These are phyloP conservation scores for Antitrichia curtipendula DNA, from an alignment of 225 moss, liverwort and hornwort genomes.

Conservation along the genomic window DNA sequence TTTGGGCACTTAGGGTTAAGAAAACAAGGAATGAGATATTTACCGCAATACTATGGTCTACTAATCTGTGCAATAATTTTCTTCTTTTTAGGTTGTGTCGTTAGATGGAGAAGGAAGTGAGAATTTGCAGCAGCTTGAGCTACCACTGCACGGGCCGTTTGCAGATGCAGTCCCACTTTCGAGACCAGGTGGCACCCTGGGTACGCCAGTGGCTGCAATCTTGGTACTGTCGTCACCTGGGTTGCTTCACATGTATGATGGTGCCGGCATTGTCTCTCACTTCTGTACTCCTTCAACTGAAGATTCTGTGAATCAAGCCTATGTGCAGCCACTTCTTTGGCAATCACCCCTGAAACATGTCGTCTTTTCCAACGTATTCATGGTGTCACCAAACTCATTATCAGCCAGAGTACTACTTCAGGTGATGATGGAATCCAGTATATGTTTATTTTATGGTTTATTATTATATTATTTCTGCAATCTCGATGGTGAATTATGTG, in stretches of 20 bases:
- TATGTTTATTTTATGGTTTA: background rate
- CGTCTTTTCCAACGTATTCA: slow-evolving; percentile 58
- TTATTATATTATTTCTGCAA: background rate
- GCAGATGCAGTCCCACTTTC: slow-evolving; percentile 70
- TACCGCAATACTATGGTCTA: background rate
- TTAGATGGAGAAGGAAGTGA: slow-evolving; percentile 48
- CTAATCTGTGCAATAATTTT: background rate
- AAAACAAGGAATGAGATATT: background rate
- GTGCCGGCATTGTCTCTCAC: slow-evolving; percentile 49
- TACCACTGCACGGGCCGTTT: slow-evolving; percentile 66
- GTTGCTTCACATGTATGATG: slow-evolving; percentile 83
- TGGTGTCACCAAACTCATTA: slow-evolving; percentile 46
- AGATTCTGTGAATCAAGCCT: slow-evolving; percentile 43
- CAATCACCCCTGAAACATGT: slow-evolving; percentile 61
- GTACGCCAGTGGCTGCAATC: slow-evolving; percentile 63
- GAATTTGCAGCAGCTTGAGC: slow-evolving; percentile 53
- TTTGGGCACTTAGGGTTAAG: background rate
- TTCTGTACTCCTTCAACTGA: slow-evolving; percentile 51
- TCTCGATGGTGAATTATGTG: background rate
- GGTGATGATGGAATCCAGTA: slow-evolving; percentile 40
- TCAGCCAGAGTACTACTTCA: slow-evolving; percentile 53
- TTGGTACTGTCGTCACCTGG: slow-evolving; percentile 78
- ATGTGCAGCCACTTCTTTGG: slow-evolving; percentile 69
- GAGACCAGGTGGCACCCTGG: slow-evolving; percentile 50
- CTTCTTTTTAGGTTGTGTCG: slow-evolving; percentile 40